These are phyloP conservation scores for Isabelozyma rhagii DNA, from an alignment of 805 yeast species.

Conservation along the genomic window DNA sequence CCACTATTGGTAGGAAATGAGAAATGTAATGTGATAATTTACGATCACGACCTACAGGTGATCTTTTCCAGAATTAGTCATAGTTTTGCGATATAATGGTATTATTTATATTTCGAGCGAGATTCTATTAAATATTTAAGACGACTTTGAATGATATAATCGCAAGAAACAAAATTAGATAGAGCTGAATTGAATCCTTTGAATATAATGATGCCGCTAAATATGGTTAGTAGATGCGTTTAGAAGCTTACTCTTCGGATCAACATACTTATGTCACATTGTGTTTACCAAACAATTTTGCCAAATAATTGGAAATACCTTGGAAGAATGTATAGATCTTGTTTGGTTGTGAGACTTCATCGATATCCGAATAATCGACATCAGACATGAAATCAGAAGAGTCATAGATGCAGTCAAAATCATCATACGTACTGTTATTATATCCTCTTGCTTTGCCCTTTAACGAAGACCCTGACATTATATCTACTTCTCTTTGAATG, in stretches of 20 bases:
- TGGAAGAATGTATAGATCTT: not conserved
- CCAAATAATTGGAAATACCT: not conserved
- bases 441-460: constrained; percentile 19
- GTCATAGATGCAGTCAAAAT: constrained; percentile 5
- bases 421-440: constrained; percentile 43
- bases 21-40: constrained; percentile 4
- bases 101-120: not conserved
- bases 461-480: constrained; percentile 14
- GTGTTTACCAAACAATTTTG: not conserved
- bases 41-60: constrained; percentile 1
- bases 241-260: not conserved
- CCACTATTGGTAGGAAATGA: constrained; percentile 11
- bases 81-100: not conserved
- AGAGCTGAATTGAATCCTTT: not conserved
- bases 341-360: not conserved
- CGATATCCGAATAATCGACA: not conserved
- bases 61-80: constrained; percentile 1
- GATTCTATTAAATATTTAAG: too few relatives aligned
- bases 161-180: not conserved
- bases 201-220: not conserved
- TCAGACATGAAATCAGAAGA: not conserved
- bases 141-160: too few relatives aligned
- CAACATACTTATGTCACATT: not conserved
- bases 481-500: constrained; percentile 14
- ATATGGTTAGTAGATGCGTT: not conserved